Percentiles rank a stretch among this genome's conserved stretches.
Conservation (phyloP, 2,329 filamentous ascomycete species). For the Reticulascus tulasneorum region DNA sequence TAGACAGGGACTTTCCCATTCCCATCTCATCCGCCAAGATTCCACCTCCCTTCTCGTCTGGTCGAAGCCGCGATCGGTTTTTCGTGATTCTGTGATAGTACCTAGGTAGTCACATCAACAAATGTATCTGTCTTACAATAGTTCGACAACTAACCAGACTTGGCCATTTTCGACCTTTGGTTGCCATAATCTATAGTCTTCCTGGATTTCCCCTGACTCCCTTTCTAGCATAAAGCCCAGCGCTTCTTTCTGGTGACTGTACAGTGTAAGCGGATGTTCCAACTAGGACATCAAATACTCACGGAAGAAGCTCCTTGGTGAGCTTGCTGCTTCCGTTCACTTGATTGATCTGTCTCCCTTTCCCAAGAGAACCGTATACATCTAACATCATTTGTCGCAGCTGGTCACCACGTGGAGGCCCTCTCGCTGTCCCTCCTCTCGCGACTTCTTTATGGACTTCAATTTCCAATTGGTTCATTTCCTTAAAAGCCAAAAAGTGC, state of each 20-base stretch:
- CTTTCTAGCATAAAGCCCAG: conserved; percentile 33
- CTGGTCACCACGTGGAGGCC: conserved; percentile 2
- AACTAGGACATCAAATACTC: not conserved
- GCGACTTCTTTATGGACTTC: not conserved
- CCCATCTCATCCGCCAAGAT: conserved; percentile 62
- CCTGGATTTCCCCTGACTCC: conserved; percentile 28
- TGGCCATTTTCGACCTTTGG: conserved; percentile 19
- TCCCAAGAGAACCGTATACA: conserved; percentile 16
- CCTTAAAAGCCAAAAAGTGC: conserved; percentile 21
- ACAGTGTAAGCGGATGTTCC: not conserved
- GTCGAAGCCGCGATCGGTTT: conserved; percentile 20
- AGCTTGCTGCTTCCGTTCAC: conserved; percentile 18
- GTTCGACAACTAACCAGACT: conserved; percentile 17
- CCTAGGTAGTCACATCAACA: conserved; percentile 11
- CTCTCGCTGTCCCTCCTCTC: not conserved
- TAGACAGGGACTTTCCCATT: conserved; percentile 53
- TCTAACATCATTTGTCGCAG: conserved; percentile 12
- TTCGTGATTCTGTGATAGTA: conserved; percentile 38
- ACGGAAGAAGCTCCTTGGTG: conserved; percentile 20
- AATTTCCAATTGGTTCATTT: conserved; percentile 8
- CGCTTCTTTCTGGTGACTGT: conserved; percentile 33
- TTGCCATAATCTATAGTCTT: conserved; percentile 28
- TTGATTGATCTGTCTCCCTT: conserved; percentile 14
- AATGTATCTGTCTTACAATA: not conserved
- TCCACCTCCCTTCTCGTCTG: conserved; percentile 33